These are phyloP conservation scores for Penicillium italicum DNA, from an alignment of 2,329 filamentous ascomycete genomes.

Conservation along the genomic window DNA sequence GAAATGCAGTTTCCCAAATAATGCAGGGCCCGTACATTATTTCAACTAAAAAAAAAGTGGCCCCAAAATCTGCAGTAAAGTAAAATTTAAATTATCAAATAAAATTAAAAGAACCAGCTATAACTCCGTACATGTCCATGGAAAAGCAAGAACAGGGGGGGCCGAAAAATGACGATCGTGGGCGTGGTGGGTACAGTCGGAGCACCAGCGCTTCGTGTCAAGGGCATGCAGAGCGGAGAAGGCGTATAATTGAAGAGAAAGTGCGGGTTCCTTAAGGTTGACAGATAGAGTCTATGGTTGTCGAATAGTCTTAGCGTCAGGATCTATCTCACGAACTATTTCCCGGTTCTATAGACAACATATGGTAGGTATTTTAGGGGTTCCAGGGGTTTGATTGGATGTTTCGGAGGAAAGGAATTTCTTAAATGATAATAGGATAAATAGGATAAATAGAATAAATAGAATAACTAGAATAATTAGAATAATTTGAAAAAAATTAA, in stretches of 20 bases:
- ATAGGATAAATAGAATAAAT: no score
- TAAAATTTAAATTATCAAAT: constrained; percentile 6
- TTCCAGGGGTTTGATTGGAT: neutral
- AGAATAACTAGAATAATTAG: no score
- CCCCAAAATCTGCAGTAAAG: neutral
- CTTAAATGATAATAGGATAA: no score
- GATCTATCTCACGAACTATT: constrained; percentile 9
- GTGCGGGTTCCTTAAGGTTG: constrained; percentile 17
- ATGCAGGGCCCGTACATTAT: constrained; percentile 26
- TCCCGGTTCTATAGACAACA: constrained; percentile 6
- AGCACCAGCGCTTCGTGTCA: constrained; percentile 16
- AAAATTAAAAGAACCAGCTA: constrained; percentile 16
- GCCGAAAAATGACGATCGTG: constrained; percentile 31
- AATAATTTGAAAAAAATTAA: neutral
- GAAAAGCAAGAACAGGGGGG: constrained; percentile 30
- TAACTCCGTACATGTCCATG: constrained; percentile 28
- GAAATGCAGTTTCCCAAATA: constrained; percentile 17
- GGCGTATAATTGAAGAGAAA: constrained; percentile 16
- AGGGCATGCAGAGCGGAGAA: constrained; percentile 23
- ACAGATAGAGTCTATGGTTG: constrained; percentile 4
- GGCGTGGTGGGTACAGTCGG: constrained; percentile 16
- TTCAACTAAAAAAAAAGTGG: constrained; percentile 10
- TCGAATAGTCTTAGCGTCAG: neutral
- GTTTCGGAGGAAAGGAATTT: neutral
- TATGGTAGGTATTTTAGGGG: neutral